Evolutionary conservation across 2,329 filamentous ascomycete species (phyloP).

Genomic region (Clarireedia hainanense): DNA sequence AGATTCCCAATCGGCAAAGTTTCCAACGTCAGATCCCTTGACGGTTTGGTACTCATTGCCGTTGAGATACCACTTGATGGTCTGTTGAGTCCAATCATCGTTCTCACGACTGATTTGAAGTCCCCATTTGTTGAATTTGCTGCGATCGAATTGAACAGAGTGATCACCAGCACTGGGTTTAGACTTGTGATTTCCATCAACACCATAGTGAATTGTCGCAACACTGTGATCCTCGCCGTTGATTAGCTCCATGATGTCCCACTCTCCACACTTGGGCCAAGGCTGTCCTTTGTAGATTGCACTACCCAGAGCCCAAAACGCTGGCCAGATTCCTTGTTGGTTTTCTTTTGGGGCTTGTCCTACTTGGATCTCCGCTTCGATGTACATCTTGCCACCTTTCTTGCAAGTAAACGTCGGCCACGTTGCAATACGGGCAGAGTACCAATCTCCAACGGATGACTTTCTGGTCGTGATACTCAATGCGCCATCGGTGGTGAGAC

Average conservation of each 20-base stretch:
- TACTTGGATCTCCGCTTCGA: slow-evolving; percentile 35
- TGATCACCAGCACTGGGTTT: neutral
- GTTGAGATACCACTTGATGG: neutral
- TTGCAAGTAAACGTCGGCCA: slow-evolving; percentile 15
- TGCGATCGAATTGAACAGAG: neutral
- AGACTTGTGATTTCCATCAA: neutral
- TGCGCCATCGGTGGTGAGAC: neutral
- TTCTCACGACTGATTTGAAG: neutral
- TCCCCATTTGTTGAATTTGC: neutral
- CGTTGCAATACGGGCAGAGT: slow-evolving; percentile 39
- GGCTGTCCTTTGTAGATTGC: slow-evolving; percentile 18
- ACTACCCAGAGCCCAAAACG: slow-evolving; percentile 39
- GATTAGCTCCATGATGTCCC: slow-evolving; percentile 38
- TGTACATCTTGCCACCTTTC: slow-evolving; percentile 30
- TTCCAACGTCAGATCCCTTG: slow-evolving; percentile 7
- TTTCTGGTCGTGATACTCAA: slow-evolving; percentile 33
- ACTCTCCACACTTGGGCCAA: slow-evolving; percentile 38
- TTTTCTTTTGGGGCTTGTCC: slow-evolving; percentile 21
- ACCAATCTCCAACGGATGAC: slow-evolving; percentile 31
- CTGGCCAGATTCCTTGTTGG: slow-evolving; percentile 39
- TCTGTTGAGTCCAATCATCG: neutral
- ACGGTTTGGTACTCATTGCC: neutral
- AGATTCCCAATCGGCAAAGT: slow-evolving; percentile 10
- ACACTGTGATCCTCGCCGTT: slow-evolving; percentile 28
- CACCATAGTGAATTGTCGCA: neutral